Base-by-base conservation (phyloP, 208 protist genomes). In the Leishmania lainsoni region DNA sequence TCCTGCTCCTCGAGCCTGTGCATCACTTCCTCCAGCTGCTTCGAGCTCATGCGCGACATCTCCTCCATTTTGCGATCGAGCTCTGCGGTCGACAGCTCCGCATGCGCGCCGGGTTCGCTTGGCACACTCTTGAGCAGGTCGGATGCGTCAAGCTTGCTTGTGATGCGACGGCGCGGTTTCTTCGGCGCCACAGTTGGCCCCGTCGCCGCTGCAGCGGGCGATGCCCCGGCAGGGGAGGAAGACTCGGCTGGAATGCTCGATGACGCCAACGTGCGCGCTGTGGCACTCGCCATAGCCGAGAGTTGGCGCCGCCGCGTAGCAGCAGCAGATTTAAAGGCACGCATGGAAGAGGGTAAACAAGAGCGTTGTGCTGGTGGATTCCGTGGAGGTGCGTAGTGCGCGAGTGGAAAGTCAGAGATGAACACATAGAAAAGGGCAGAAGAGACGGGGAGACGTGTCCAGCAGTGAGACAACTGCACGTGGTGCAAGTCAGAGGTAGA, bases 41-140 rank as follows among this genome's bases (percentile, higher is more conserved):
- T 81, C 22, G 92, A 88, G 66, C 90, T 89, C 86, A 96, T 86
- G 32, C 87, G 83, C 0, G 91, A 89, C 91, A 86, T 94, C 81
- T 94, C 91, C 78, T 95, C 91, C 61, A 97, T 74, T 75, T 95
- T 95, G 45, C 94, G 92, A 81, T 96, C 92, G 58, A 97, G 89
- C 87, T 95, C 90, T 29, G 91, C 94, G 10, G 93, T 97, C 35
- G 91, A 94, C 35, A 96, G 86, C 86, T 95, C 91, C 6, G 92
- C 94, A 75, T 95, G 84, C 6, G 94, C 94, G 32, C 92, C 93
- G 71, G 94, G 94, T 63, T 96, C 92, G 39, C 82, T 89, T 3
- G 94, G 94, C 48, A 97, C 87, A 45, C 81, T 81, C 32, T 90
- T 84, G 59, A 94, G 81, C 63, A 97, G 65, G 32, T 87, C 84